Base-by-base conservation (phyloP, 2,329 filamentous ascomycete genomes). In the Penicillium sp. region DNA sequence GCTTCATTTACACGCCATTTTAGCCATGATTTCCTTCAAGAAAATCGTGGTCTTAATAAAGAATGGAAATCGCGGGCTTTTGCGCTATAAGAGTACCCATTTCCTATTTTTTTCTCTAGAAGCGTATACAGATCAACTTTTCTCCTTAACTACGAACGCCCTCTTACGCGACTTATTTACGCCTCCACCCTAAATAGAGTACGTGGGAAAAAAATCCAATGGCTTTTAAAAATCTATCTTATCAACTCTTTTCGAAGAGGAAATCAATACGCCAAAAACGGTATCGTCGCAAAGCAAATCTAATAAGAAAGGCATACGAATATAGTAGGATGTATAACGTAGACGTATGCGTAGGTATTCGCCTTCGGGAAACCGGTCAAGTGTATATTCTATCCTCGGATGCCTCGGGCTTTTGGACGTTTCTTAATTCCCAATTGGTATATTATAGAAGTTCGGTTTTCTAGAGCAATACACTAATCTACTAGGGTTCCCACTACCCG, bases 311-410 rank as follows among this genome's bases (percentile, higher is more conserved):
- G 38, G 41, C 41, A 17, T 44, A 15, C 16, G 41, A 44, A 32
- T 47, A 47, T 30, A 47, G 44, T 32, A 47, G 32, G 33, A 35
- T 43, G 31, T 47, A 37, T 28, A 32, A 47, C 11, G 37, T 40
- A 36, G 44, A 47, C 31, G 37, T 47, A 14, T 44, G 35, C 22
- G 23, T 47, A 32, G 40, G 40, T 11, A 38, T 53, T 45, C 53
- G 55, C 51, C 25, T 49, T 42, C 8, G 37, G 32, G 22, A 41
- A 38, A 31, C 39, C 17, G 37, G 40, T 25, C 44, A 41, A 13
- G 27, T 44, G 32, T 23, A 43, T 37, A 55, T 55, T 51, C 11
- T 35, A 18, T 41, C 41, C 7, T 33, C 41, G 27, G 41, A 44
- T 41, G 15, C 35, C 32, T 41, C 37, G 20, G 37, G 37, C 5